Conservation (phyloP, 192 early-diverging fungal species). For the Backusella parvicylindrica region DNA sequence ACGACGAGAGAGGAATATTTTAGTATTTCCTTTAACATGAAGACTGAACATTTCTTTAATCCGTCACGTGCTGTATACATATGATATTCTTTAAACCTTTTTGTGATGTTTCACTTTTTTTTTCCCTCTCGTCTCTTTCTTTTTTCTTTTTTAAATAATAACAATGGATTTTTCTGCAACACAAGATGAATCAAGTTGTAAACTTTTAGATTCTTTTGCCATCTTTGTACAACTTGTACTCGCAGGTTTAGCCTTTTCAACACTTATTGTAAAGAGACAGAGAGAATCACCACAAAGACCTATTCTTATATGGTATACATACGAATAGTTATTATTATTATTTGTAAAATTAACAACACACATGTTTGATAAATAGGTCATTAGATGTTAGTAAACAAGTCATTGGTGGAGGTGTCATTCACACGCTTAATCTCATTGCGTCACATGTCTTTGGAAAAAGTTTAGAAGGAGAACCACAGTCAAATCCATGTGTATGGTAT, state of each 20-base stretch:
- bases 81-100: too few relatives aligned
- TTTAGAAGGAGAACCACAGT: constrained; percentile 31
- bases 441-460: constrained; percentile 62
- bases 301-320: constrained; percentile 67
- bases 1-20: too few relatives aligned
- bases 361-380: constrained; percentile 34
- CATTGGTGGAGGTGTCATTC: constrained; percentile 65
- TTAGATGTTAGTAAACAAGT: constrained; percentile 80
- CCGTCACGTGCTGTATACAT: too few relatives aligned
- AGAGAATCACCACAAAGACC: constrained; percentile 66
- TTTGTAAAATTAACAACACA: not conserved
- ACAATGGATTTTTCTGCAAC: not conserved
- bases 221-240: constrained; percentile 66
- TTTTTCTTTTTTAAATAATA: not conserved
- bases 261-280: constrained; percentile 70
- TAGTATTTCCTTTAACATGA: too few relatives aligned
- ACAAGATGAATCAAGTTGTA: constrained; percentile 25
- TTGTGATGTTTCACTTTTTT: constrained; percentile 9
- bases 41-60: too few relatives aligned
- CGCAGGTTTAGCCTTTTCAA: constrained; percentile 68
- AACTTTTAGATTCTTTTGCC: constrained; percentile 65
- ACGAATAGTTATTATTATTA: not conserved
- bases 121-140: not conserved
- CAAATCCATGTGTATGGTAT: constrained; percentile 82
- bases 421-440: constrained; percentile 68